Conservation (phyloP, 257 asterid genomes). For the Solanum piurae region DNA sequence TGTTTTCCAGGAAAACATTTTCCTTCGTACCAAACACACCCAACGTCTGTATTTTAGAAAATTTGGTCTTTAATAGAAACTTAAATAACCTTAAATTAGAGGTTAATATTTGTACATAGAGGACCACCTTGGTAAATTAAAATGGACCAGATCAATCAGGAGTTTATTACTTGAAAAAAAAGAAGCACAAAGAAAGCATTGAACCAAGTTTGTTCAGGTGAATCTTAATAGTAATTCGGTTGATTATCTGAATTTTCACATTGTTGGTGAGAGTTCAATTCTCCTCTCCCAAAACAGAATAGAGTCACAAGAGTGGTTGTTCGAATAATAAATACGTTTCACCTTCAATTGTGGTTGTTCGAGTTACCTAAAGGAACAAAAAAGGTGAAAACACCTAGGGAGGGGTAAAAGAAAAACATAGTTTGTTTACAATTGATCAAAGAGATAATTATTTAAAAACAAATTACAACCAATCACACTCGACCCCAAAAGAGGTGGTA, state of each 20-base stretch:
- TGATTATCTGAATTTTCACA: not conserved
- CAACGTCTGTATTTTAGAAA: not conserved
- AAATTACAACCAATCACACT: not conserved
- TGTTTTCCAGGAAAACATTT: no score
- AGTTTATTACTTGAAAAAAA: not conserved
- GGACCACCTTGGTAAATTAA: not conserved
- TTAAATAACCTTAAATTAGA: not conserved
- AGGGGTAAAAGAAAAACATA: no score
- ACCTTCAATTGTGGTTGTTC: not conserved
- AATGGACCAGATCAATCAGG: not conserved
- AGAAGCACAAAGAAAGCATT: not conserved
- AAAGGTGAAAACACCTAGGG: not conserved
- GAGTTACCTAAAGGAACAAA: not conserved
- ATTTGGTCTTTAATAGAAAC: not conserved
- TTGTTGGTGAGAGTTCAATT: not conserved
- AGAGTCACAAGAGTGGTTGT: no score
- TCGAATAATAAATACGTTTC: not conserved
- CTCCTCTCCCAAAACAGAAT: not conserved
- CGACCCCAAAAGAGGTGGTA: not conserved
- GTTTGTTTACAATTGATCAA: not conserved
- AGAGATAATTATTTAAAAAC: not conserved
- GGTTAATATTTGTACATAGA: not conserved
- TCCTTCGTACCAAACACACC: no score
- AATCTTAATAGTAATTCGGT: no score
- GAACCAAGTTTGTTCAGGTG: no score